Evolutionary conservation across 2,329 filamentous ascomycete species (phyloP).

Genomic region (Alternaria longipes): DNA sequence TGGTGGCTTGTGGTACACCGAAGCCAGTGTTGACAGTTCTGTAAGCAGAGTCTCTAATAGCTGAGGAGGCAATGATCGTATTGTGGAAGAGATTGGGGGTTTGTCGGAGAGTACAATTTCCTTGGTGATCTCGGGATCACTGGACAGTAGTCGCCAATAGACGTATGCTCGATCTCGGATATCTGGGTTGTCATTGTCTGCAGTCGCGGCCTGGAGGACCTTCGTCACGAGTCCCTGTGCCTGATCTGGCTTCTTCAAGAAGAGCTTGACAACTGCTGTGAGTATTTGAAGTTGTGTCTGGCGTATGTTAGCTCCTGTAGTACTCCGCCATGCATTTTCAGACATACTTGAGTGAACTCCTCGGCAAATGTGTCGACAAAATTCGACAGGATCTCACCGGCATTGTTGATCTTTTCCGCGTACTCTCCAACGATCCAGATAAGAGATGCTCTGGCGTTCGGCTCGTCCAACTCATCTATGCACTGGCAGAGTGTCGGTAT

Average conservation of each 20-base stretch:
- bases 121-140: constrained; percentile 90
- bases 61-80: constrained; percentile 83
- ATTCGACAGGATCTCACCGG: constrained; percentile 88
- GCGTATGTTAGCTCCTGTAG: constrained; percentile 41
- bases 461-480: constrained; percentile 96
- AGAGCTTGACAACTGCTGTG: constrained; percentile 96
- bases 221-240: constrained; percentile 93
- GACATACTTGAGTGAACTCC: constrained; percentile 87
- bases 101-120: constrained; percentile 93
- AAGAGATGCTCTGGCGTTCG: constrained; percentile 84
- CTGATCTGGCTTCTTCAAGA: constrained; percentile 94
- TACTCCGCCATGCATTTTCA: neutral
- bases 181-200: constrained; percentile 96
- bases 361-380: constrained; percentile 96
- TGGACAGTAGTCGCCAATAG: constrained; percentile 96
- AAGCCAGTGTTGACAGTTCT: constrained; percentile 93
- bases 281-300: constrained; percentile 98
- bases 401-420: constrained; percentile 98
- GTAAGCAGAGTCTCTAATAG: constrained; percentile 89
- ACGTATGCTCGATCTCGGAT: constrained; percentile 97
- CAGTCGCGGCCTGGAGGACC: constrained; percentile 89
- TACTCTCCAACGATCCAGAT: constrained; percentile 99
- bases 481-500: constrained; percentile 96
- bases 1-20: constrained; percentile 97
- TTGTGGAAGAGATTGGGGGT: constrained; percentile 92